Base-by-base conservation (phyloP, 352 stramenopile genomes). In the Pythium sukuiense region DNA sequence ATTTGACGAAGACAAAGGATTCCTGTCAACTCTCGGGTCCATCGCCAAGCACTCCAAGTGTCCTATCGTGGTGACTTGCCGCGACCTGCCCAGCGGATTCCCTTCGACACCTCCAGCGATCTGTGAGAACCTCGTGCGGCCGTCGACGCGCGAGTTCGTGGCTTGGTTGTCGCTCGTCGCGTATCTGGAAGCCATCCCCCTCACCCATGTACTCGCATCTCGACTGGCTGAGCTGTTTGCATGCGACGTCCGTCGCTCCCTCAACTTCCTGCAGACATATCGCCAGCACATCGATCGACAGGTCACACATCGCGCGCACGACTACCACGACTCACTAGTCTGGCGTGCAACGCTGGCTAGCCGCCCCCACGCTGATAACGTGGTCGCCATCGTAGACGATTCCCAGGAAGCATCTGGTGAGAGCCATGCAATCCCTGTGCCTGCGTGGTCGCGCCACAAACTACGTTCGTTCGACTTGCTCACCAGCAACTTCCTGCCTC, bases 1-100 rank as follows among this genome's bases (percentile, higher is more conserved):
- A 5, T 95, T 95, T 68, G 84, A 93, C 6, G 77, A 91, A 24
- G 86, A 95, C 65, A 90, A 89, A 59, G 86, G 86, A 8, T 95
- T 95, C 53, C 65, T 92, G 14, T 76, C 71, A 26, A 80, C 84
- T 3, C 52, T 95, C 1, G 84, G 79, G 48, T 80, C 83, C n/a
- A 93, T 95, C 61, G 86, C 86, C 7, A 90, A 91, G 62, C 76
- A 83, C 55, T 85, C 86, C 4, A 92, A 92, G 62, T 95, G 86
- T 27, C 86, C 86, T 1, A 92, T 95, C 43, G 78, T 93, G 7
- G 74, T 88, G 27, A 95, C 86, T 0, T 95, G 86, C 46, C 54
- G 67, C 2, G 70, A 88, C 6, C 63, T 91, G 0, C 86, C 86
- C 0, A 81, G 87, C 57, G 68, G 56, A 16, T 93, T 95, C 33